Conservation (phyloP, 1,139 yeast species). For the Yamadazyma blattariae region DNA sequence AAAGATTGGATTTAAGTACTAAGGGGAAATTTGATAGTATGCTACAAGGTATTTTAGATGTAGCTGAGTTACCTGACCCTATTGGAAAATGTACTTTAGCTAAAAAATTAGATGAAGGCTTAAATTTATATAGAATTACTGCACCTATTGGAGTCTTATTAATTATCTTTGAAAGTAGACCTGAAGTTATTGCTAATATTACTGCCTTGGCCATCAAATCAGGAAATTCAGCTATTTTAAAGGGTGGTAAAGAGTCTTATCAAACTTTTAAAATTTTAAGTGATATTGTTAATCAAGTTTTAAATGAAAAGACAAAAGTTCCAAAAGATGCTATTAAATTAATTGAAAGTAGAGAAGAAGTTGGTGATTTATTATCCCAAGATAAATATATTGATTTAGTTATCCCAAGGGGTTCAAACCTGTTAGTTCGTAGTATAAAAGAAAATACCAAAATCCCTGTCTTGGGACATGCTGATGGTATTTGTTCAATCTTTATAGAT, state of each 20-base stretch:
- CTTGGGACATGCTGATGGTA: slow-evolving; percentile 98
- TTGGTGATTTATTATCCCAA: slow-evolving; percentile 76
- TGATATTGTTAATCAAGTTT: slow-evolving; percentile 59
- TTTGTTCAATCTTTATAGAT: slow-evolving; percentile 85
- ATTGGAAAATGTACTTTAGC: slow-evolving; percentile 84
- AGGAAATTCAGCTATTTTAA: slow-evolving; percentile 91
- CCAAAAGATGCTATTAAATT: slow-evolving; percentile 83
- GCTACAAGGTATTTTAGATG: slow-evolving; percentile 94
- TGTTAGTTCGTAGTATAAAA: slow-evolving; percentile 81
- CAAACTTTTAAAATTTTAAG: slow-evolving; percentile 86
- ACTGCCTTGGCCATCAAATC: slow-evolving; percentile 94
- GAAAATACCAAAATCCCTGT: slow-evolving; percentile 91
- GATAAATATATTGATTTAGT: slow-evolving; percentile 92
- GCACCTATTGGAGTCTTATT: slow-evolving; percentile 94
- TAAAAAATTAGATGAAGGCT: slow-evolving; percentile 80
- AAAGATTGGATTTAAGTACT: slow-evolving; percentile 76
- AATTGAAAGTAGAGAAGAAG: slow-evolving; percentile 86
- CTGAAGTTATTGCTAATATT: slow-evolving; percentile 97
- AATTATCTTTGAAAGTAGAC: slow-evolving; percentile 94
- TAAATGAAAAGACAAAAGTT: slow-evolving; percentile 57
- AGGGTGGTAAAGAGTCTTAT: slow-evolving; percentile 93
- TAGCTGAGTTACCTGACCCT: slow-evolving; percentile 84
- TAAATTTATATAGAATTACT: slow-evolving; percentile 76
- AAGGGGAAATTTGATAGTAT: slow-evolving; percentile 88
- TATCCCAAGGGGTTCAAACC: slow-evolving; percentile 95